A percentile compares a stretch with the other conserved stretches of the same genome.
Evolutionary conservation across 352 stramenopile species (phyloP).

Genomic region (Pythium folliculosum): DNA sequence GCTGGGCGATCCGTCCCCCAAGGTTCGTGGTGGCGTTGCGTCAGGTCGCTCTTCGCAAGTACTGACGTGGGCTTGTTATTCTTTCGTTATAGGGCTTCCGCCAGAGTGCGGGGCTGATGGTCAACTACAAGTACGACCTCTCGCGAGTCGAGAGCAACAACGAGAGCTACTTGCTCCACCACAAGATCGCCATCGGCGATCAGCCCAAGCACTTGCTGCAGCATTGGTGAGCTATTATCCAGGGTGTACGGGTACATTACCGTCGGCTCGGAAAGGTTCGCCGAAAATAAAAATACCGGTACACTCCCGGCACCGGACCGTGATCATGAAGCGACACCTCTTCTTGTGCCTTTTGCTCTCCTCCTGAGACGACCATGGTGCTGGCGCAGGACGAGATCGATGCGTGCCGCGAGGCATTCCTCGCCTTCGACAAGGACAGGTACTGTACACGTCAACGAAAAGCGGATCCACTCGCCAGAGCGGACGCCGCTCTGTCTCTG

Average conservation of each 20-base stretch:
- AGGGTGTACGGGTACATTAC: background rate
- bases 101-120: constrained; percentile 82
- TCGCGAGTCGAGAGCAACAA: constrained; percentile 76
- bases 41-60: no score
- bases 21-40: no score
- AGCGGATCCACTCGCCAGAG: background rate
- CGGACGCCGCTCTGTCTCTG: constrained; percentile 8
- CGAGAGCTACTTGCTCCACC: constrained; percentile 80
- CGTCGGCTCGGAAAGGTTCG: background rate
- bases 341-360: background rate
- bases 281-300: constrained; percentile 10
- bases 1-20: constrained; percentile 73
- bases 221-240: background rate
- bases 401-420: constrained; percentile 94
- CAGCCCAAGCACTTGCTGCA: constrained; percentile 60
- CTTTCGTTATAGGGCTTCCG: constrained; percentile 48
- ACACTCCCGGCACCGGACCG: background rate
- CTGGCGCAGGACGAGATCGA: constrained; percentile 97
- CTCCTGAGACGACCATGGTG: constrained; percentile 46
- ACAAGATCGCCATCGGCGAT: constrained; percentile 72
- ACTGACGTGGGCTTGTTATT: no score
- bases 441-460: constrained; percentile 17
- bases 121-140: constrained; percentile 89
- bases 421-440: constrained; percentile 97
- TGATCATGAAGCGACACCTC: constrained; percentile 8